Conservation (phyloP, 176 grass and related monocot species). For the Musa beccarii region DNA sequence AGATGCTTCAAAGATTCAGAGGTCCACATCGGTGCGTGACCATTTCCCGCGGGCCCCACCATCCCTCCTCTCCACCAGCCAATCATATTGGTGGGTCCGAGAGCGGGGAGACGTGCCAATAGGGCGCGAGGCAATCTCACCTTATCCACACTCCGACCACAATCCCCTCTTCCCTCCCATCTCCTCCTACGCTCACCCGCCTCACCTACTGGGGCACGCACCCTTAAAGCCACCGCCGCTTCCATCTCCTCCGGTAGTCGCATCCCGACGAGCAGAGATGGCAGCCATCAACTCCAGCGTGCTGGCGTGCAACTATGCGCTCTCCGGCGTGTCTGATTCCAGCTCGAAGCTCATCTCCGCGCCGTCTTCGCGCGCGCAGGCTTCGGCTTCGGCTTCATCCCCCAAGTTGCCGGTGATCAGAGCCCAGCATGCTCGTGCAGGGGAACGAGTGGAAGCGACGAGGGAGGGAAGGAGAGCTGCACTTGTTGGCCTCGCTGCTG, state of each 20-base stretch:
- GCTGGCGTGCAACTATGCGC: constrained; percentile 41
- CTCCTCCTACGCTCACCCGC: constrained; percentile 7
- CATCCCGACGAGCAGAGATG: constrained; percentile 30
- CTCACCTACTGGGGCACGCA: background rate
- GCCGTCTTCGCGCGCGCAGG: background rate
- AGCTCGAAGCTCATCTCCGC: constrained; percentile 21
- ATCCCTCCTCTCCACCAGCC: background rate
- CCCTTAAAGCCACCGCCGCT: constrained; percentile 28
- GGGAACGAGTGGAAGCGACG: constrained; percentile 2
- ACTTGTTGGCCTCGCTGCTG: constrained; percentile 64
- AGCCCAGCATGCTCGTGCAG: constrained; percentile 15
- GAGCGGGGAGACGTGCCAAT: constrained; percentile 33
- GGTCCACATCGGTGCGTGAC: no score
- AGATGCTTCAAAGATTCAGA: no score
- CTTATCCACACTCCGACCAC: constrained; percentile 87
- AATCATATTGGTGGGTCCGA: constrained; percentile 29
- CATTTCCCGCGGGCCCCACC: background rate
- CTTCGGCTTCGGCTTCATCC: background rate
- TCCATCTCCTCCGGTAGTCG: no score
- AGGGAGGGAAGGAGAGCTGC: constrained; percentile 47
- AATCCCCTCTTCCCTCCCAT: constrained; percentile 9
- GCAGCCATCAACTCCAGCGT: constrained; percentile 57
- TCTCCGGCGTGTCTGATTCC: constrained; percentile 6
- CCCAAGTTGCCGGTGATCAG: constrained; percentile 22
- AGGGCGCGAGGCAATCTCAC: constrained; percentile 51